Evolutionary conservation across 805 yeast genomes (phyloP), one percentile per base, ranked within the genome.

Genomic region (Isabelozyma rhagii): DNA sequence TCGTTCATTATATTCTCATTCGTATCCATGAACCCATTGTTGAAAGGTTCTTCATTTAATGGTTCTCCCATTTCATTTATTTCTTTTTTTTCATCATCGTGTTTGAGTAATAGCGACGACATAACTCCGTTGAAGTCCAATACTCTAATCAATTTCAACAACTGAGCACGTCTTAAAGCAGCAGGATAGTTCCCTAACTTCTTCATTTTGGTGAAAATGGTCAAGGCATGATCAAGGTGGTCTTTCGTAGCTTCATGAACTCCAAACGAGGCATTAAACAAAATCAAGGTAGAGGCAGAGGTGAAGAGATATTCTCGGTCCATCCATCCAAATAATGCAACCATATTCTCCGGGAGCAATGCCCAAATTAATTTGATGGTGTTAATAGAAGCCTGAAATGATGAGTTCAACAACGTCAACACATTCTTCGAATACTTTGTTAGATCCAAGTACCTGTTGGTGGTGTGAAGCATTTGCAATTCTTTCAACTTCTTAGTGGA

Each of bases 281-380:
- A 70, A 13, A 87, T 81, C 44, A 87, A 67, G 0, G 94, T 87
- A 5, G 88, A 86, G 3, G 92, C 83, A 0, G 92, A 81, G 0
- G 91, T 87, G 63, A 86, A 87, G 21, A 87, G 69, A 60, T 87
- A 87, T 59, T 87, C 96, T 57, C 96, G 74, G 61, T 87, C 96
- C 93, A 87, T 87, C 74, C 89, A 87, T 2, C 96, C 94, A 68
- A 87, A 87, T 42, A 87, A 66, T 0, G 96, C 93, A n/a, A 87
- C 84, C 90, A 85, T 85, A 55, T 85, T 86, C 49, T 84, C 87
- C 0, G 87, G 89, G 61, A 84, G 72, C 44, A 87, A 69, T 0
- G 86, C 83, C 93, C 93, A 87, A 3, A 87, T 69, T 0, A 87
- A 81, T 54, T 89, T 73, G 39, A 87, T 81, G 0, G 91, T 83